Percentiles rank a stretch among this genome's conserved stretches.
phyloP scores from a whole-genome alignment of 805 yeast species.

The Yamadazyma nakazawae region DNA sequence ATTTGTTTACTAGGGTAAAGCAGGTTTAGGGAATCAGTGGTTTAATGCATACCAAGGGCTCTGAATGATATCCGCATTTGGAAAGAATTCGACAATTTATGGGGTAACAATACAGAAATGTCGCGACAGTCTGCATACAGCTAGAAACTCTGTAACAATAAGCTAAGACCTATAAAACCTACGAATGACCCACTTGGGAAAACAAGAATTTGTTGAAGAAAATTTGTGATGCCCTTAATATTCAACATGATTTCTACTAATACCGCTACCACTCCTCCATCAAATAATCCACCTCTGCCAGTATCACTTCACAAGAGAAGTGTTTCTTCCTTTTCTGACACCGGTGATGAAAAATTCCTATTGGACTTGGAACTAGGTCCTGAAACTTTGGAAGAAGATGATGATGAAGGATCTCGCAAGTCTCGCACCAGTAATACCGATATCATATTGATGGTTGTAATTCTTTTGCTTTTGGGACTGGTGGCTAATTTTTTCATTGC shows the following conservation, averaged over 20 bases:
- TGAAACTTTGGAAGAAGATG: not conserved
- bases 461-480: slow-evolving; percentile 9
- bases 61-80: not conserved
- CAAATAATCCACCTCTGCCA: not conserved
- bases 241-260: too few species aligned
- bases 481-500: slow-evolving; percentile 9
- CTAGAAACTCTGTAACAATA: not conserved
- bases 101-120: not conserved
- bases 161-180: not conserved
- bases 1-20: too few species aligned
- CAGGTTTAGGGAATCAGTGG: too few species aligned
- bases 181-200: not conserved
- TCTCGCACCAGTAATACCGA: not conserved
- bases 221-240: too few species aligned
- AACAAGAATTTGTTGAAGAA: too few species aligned
- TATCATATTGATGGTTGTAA: slow-evolving; percentile 5
- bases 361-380: not conserved
- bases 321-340: slow-evolving; percentile 6
- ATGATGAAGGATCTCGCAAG: not conserved
- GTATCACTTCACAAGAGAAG: slow-evolving; percentile 12
- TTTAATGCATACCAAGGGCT: too few species aligned
- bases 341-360: not conserved
- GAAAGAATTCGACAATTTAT: not conserved
- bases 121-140: not conserved
- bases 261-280: not conserved